phyloP scores from a whole-genome alignment of 139 green algal species.

The Spirogloea muscicola region DNA sequence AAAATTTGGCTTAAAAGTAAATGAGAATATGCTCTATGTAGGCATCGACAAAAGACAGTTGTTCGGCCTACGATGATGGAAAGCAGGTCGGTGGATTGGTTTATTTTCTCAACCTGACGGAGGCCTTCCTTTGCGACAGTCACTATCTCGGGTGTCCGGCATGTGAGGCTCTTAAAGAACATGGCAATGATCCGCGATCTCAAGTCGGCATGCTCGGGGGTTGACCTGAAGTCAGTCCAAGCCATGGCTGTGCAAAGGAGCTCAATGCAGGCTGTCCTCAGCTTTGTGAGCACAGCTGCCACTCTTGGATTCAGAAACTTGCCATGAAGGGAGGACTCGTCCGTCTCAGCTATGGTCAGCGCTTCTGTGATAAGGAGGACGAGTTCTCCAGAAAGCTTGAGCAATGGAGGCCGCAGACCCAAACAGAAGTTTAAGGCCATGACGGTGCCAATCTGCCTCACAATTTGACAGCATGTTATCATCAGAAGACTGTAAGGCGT shows the following conservation, averaged over 20 bases:
- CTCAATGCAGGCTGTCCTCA: constrained; percentile 72
- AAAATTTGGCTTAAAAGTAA: too few relatives aligned
- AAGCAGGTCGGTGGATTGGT: too few relatives aligned
- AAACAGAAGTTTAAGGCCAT: constrained; percentile 56
- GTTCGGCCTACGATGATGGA: too few relatives aligned
- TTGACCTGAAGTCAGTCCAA: constrained; percentile 64
- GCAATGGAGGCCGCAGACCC: constrained; percentile 47
- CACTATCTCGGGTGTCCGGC: constrained; percentile 50
- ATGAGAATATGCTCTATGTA: too few relatives aligned
- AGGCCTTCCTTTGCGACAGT: constrained; percentile 52
- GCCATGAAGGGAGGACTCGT: constrained; percentile 45
- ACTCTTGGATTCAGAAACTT: constrained; percentile 33
- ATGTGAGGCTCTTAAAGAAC: constrained; percentile 66
- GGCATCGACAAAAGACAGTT: too few relatives aligned
- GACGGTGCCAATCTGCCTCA: constrained; percentile 58
- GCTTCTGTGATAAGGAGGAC: constrained; percentile 57
- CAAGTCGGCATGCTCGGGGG: constrained; percentile 37
- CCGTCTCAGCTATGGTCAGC: constrained; percentile 55
- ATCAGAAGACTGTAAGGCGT: too few relatives aligned
- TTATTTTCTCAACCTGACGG: constrained; percentile 41
- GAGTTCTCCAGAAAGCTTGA: constrained; percentile 46
- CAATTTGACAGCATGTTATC: too few relatives aligned
- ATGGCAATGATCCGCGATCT: constrained; percentile 62
- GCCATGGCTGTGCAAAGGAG: constrained; percentile 70
- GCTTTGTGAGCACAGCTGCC: constrained; percentile 46